Percentiles rank a stretch among this genome's conserved stretches.
These are phyloP conservation scores for Coemansia erecta DNA, from an alignment of 192 early-diverging fungal genomes.

Conservation along the genomic window DNA sequence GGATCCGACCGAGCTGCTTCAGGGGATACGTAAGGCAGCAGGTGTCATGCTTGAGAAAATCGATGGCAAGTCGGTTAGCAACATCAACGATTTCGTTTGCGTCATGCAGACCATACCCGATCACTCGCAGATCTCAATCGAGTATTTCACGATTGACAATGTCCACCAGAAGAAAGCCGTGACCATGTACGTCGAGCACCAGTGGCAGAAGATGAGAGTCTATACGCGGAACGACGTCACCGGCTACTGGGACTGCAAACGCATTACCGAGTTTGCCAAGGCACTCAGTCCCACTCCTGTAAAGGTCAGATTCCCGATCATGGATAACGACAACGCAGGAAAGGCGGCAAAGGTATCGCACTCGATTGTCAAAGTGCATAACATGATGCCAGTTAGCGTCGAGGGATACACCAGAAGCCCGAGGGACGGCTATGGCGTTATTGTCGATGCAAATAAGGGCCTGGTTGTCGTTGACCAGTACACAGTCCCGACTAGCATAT, in stretches of 20 bases:
- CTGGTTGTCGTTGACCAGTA: slow-evolving; percentile 80
- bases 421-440: slow-evolving; percentile 61
- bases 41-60: slow-evolving; percentile 60
- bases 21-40: background rate
- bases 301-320: slow-evolving; percentile 19
- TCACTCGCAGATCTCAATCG: slow-evolving; percentile 19
- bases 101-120: slow-evolving; percentile 66
- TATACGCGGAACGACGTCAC: slow-evolving; percentile 44
- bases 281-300: slow-evolving; percentile 13
- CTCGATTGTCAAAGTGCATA: slow-evolving; percentile 33
- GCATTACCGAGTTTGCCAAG: slow-evolving; percentile 13
- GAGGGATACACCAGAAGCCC: slow-evolving; percentile 15
- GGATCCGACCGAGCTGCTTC: slow-evolving; percentile 21
- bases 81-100: slow-evolving; percentile 64
- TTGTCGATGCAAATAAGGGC: slow-evolving; percentile 74
- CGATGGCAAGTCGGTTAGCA: slow-evolving; percentile 63
- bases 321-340: slow-evolving; percentile 22
- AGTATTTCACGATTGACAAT: slow-evolving; percentile 25
- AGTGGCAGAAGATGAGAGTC: slow-evolving; percentile 33
- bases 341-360: slow-evolving; percentile 20
- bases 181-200: slow-evolving; percentile 12
- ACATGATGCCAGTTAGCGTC: slow-evolving; percentile 17
- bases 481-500: slow-evolving; percentile 74
- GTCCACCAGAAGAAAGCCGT: slow-evolving; percentile 11
- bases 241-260: slow-evolving; percentile 39